Conservation (phyloP, 2,329 filamentous ascomycete species). For the Teratosphaeria zuluensis region DNA sequence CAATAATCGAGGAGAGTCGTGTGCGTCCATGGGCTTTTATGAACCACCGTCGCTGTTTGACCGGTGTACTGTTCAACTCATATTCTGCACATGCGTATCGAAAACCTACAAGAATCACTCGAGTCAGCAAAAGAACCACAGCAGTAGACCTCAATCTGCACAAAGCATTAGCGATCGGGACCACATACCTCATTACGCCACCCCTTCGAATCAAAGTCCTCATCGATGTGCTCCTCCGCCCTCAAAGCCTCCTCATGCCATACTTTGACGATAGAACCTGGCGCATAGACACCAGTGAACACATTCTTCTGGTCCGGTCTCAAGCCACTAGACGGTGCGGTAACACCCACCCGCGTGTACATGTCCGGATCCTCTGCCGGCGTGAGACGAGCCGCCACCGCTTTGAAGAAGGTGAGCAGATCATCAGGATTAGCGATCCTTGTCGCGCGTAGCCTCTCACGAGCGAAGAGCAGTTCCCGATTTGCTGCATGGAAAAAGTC, state of each 20-base stretch:
- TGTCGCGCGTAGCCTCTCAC: conserved; percentile 77
- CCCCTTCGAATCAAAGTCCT: conserved; percentile 53
- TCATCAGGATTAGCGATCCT: conserved; percentile 73
- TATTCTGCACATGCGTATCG: conserved; percentile 27
- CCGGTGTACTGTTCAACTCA: conserved; percentile 10
- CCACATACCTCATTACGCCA: conserved; percentile 60
- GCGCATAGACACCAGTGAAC: conserved; percentile 78
- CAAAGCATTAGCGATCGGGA: too few relatives aligned
- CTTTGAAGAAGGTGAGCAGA: conserved; percentile 70
- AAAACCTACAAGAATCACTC: conserved; percentile 47
- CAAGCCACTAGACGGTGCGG: conserved; percentile 37
- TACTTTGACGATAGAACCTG: conserved; percentile 79
- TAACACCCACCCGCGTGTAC: conserved; percentile 62
- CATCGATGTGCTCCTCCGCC: conserved; percentile 65
- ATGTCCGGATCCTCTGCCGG: conserved; percentile 67
- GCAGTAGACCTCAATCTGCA: too few relatives aligned
- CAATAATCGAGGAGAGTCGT: too few relatives aligned
- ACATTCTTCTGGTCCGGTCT: conserved; percentile 36
- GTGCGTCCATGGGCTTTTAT: background rate
- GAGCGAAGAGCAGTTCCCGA: conserved; percentile 74
- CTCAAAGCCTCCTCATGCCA: conserved; percentile 71
- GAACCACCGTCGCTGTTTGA: background rate
- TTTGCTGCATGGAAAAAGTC: conserved; percentile 65
- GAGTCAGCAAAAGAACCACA: background rate
- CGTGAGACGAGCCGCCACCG: conserved; percentile 65